Base-by-base conservation (phyloP, 129 eudicot genomes). In the Centaurea solstitialis region DNA sequence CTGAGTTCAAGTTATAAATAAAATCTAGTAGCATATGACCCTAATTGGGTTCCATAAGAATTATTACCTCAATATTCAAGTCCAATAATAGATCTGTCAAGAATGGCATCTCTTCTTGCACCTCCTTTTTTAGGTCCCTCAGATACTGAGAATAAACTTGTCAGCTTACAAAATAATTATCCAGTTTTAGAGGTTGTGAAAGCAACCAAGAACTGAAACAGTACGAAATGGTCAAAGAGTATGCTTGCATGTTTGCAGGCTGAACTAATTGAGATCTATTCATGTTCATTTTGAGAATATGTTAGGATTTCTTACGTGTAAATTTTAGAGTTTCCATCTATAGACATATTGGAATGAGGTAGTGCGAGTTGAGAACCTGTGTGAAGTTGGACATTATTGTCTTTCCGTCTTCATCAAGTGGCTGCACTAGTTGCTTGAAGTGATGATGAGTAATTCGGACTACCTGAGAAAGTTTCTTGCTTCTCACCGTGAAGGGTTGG, bases 401-500 rank as follows among this genome's bases (percentile, higher is more conserved):
- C 89, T 86, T 86, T 84, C 82, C 88, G 70, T 93, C 98, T 30
- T 80, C 72, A 62, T 38, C 82, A 79, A 87, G 81, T 28, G 84
- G 90, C 82, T 93, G 87, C 86, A 93, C 85, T 72, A 88, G 79
- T 83, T 91, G 88, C 87, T 93, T 93, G 88, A 93, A 91, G 37
- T 80, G 92, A 72, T 83, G 87, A 84, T 93, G 98, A 68, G 96
- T 89, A 78, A 93, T 91, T 76, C 96, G 82, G 68, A 93, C 88
- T 22, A 93, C 98, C 85, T 93, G 98, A 72, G 94, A 93, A 82
- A 93, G 96, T 76, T 91, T 86, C 84, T 76, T 91, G 84, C 93
- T 93, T 87, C 96, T 89, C 79, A 93, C 92, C 0, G 96, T 93
- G 80, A 93, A 91, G 38, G 96, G 98, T 79, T 93, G 98, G 37